A percentile compares a stretch with the other conserved stretches of the same genome.
These are phyloP conservation scores for Diplodia seriata DNA, from an alignment of 2,329 filamentous ascomycete species.

Conservation along the genomic window DNA sequence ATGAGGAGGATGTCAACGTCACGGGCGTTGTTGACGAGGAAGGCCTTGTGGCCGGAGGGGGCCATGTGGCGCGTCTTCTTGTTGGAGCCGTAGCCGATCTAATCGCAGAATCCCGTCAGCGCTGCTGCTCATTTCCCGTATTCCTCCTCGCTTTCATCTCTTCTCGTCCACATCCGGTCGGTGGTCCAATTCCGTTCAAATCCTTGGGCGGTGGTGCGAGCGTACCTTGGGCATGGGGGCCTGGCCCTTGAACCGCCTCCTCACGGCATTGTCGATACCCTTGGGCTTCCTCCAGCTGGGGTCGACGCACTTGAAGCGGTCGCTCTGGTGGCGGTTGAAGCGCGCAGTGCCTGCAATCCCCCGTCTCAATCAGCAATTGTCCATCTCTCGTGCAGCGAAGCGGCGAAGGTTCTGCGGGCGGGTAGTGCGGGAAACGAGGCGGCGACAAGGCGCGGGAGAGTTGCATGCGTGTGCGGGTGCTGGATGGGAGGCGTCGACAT, in stretches of 20 bases:
- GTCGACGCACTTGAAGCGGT: slow-evolving; percentile 92
- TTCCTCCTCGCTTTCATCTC: neutral
- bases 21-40: slow-evolving; percentile 96
- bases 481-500: slow-evolving; percentile 59
- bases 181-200: slow-evolving; percentile 2
- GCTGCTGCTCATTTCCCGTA: slow-evolving; percentile 33
- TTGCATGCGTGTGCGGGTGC: neutral
- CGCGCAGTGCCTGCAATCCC: slow-evolving; percentile 76
- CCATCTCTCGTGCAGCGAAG: slow-evolving; percentile 1
- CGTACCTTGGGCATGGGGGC: slow-evolving; percentile 97
- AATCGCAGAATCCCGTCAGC: slow-evolving; percentile 42
- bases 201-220: slow-evolving; percentile 30
- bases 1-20: slow-evolving; percentile 98
- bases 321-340: slow-evolving; percentile 97
- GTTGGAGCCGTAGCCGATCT: slow-evolving; percentile 99
- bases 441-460: slow-evolving; percentile 31
- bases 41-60: slow-evolving; percentile 99
- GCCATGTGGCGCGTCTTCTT: slow-evolving; percentile 99
- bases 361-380: slow-evolving; percentile 29
- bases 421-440: neutral
- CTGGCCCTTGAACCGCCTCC: slow-evolving; percentile 95
- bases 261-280: slow-evolving; percentile 99
- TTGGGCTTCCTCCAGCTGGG: slow-evolving; percentile 98
- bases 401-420: slow-evolving; percentile 6
- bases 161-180: slow-evolving; percentile 10